A percentile compares a stretch with the other conserved stretches of the same genome.
phyloP scores from a whole-genome alignment of 306 rosid genomes.

The Leucaena leucocephala region DNA sequence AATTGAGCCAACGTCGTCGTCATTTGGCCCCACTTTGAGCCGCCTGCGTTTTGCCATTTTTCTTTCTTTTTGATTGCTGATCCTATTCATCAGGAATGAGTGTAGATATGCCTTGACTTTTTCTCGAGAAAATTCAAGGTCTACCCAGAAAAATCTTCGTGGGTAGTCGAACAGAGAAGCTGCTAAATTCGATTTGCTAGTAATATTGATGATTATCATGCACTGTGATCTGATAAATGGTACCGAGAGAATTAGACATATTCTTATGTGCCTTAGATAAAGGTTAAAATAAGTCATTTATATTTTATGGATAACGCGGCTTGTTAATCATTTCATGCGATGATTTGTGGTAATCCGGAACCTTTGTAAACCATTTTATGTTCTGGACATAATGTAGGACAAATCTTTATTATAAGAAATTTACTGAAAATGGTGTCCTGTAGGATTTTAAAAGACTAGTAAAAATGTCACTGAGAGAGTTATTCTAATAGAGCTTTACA shows the following conservation, averaged over 20 bases:
- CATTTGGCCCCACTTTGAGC: slow-evolving; percentile 21
- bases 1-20: too few species aligned
- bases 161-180: slow-evolving; percentile 45
- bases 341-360: background rate
- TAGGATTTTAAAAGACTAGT: too few species aligned
- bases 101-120: slow-evolving; percentile 43
- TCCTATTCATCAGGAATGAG: slow-evolving; percentile 41
- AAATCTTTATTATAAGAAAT: too few species aligned
- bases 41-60: background rate
- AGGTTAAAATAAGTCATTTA: background rate
- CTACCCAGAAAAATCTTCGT: slow-evolving; percentile 17
- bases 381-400: too few species aligned
- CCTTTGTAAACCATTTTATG: background rate
- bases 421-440: too few species aligned
- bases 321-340: background rate
- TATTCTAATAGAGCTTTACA: too few species aligned
- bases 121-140: slow-evolving; percentile 45
- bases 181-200: slow-evolving; percentile 21
- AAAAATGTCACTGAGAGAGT: too few species aligned
- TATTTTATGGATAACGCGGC: background rate
- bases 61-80: slow-evolving; percentile 38
- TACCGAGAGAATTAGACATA: background rate
- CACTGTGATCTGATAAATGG: background rate
- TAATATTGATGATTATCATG: slow-evolving; percentile 5
- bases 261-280: background rate